Evolutionary conservation across 1,284 basidiomycete species (phyloP).

Genomic region (Trichosporon coremiiforme): DNA sequence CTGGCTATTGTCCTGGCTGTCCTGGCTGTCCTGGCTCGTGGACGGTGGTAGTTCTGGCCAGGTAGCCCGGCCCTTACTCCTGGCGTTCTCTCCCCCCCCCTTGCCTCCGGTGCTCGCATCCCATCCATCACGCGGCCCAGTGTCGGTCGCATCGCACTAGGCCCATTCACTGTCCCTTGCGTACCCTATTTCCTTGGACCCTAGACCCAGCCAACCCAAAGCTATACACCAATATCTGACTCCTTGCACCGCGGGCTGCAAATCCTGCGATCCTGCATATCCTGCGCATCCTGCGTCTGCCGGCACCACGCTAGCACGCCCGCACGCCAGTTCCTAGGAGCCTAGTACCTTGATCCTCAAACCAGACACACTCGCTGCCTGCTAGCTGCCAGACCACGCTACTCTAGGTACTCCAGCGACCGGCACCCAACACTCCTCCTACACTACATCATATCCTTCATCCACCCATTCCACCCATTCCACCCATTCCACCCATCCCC

Average conservation of each 20-base stretch:
- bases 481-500: neutral
- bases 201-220: conserved; percentile 15
- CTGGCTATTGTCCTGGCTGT: neutral
- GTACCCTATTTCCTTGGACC: conserved; percentile 14
- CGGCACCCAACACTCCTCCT: conserved; percentile 1
- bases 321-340: neutral
- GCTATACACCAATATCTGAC: conserved; percentile 6
- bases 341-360: conserved; percentile 17
- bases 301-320: conserved; percentile 9
- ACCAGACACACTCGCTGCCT: neutral
- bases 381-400: neutral
- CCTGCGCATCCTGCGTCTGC: neutral
- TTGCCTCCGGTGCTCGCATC: neutral
- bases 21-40: neutral
- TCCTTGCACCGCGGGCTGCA: neutral
- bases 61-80: neutral
- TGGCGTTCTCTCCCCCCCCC: neutral
- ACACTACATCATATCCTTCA: conserved; percentile 19
- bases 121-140: conserved; percentile 12
- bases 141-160: conserved; percentile 16
- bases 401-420: neutral
- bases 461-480: conserved; percentile 17
- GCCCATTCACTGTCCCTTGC: conserved; percentile 17
- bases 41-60: neutral
- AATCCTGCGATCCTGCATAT: no score